Percentiles rank a stretch among this genome's conserved stretches.
Conservation (phyloP, 2,329 filamentous ascomycete genomes). For the Colletotrichum costaricense region DNA sequence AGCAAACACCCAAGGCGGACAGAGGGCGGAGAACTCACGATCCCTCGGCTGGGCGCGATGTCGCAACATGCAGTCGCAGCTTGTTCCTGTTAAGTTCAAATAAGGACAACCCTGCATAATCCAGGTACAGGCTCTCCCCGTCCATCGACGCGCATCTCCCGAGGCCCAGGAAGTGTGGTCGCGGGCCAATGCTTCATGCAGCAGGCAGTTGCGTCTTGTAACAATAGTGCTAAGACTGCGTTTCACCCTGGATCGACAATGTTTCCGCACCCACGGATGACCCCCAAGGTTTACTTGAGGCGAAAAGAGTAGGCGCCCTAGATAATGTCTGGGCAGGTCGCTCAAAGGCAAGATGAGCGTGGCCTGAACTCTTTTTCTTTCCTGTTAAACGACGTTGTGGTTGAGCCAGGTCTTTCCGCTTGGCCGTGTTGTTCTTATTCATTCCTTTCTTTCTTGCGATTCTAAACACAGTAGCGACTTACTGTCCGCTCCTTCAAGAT, state of each 20-base stretch:
- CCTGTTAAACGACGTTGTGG: conserved; percentile 28
- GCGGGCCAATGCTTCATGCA: conserved; percentile 31
- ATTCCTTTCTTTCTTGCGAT: conserved; percentile 17
- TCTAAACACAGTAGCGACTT: conserved; percentile 3
- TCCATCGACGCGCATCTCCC: conserved; percentile 19
- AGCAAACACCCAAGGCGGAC: neutral
- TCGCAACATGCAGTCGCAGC: neutral
- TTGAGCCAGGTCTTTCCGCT: conserved; percentile 2
- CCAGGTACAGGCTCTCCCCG: conserved; percentile 14
- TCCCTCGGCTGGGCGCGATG: neutral
- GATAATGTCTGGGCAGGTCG: conserved; percentile 12
- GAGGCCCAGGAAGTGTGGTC: conserved; percentile 5
- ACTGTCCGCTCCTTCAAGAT: conserved; percentile 19
- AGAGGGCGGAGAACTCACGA: neutral
- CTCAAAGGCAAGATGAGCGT: neutral
- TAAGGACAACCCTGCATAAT: conserved; percentile 18
- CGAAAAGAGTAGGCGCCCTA: conserved; percentile 4
- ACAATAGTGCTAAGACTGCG: conserved; percentile 28
- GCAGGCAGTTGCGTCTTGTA: conserved; percentile 21
- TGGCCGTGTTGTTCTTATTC: conserved; percentile 35
- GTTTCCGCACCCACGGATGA: conserved; percentile 27
- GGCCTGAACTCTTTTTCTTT: conserved; percentile 17
- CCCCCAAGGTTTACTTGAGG: conserved; percentile 9
- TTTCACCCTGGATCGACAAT: conserved; percentile 30
- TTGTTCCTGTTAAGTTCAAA: neutral